A percentile compares a stretch with the other conserved stretches of the same genome.
phyloP scores from a whole-genome alignment of 2,329 filamentous ascomycete species.

The Alternaria angustiovoidea region DNA sequence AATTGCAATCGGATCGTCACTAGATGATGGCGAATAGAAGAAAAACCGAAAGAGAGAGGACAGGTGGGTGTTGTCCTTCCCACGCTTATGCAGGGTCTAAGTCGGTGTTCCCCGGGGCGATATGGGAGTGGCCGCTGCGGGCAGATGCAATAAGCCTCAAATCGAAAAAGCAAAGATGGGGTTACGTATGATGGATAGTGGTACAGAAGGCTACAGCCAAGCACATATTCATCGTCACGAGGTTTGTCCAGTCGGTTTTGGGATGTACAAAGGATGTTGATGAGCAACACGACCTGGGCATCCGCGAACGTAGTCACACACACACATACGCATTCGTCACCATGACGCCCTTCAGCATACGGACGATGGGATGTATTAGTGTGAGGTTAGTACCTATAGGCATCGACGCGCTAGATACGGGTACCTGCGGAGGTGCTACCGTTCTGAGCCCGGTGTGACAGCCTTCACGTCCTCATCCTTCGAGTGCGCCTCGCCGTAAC shows the following conservation, averaged over 20 bases:
- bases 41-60: background rate
- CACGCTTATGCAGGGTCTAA: constrained; percentile 25
- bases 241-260: background rate
- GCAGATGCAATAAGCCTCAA: background rate
- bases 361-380: background rate
- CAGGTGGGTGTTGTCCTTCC: background rate
- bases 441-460: constrained; percentile 1
- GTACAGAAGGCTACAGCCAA: background rate
- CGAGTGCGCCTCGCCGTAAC: constrained; percentile 5
- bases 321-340: background rate
- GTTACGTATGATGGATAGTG: background rate
- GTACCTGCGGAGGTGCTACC: constrained; percentile 9
- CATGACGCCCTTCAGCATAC: background rate
- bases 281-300: background rate
- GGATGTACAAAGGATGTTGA: background rate
- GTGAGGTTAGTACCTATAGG: background rate
- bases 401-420: background rate
- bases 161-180: background rate
- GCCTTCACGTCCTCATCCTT: background rate
- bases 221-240: background rate
- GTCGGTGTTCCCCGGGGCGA: background rate
- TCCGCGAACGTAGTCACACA: background rate
- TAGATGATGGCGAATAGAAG: too few species aligned
- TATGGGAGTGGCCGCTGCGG: background rate
- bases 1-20: too few species aligned